Conservation (phyloP, 495 filamentous ascomycete genomes). For the Aspergillus avenaceus region DNA sequence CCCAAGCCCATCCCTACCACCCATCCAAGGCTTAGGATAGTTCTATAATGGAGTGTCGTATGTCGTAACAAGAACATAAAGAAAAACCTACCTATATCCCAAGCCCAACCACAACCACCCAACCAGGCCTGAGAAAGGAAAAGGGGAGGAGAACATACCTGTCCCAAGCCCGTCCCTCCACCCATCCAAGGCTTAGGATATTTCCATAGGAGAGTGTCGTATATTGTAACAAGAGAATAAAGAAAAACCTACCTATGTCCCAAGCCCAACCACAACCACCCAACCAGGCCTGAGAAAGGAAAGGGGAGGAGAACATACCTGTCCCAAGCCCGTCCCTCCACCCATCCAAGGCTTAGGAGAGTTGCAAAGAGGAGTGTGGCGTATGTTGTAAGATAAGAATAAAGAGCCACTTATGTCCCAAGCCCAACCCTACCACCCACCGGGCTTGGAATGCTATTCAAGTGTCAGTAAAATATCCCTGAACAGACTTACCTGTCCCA, state of each 20-base stretch:
- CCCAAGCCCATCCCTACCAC: conserved; percentile 7
- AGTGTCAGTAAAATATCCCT: no score
- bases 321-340: conserved; percentile 2
- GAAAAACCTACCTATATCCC: no score
- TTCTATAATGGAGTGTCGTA: background rate
- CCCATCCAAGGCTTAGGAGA: background rate
- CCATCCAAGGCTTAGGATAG: background rate
- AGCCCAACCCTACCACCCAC: no score
- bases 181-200: background rate
- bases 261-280: conserved; percentile 1
- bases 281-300: background rate
- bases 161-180: conserved; percentile 4
- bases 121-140: background rate
- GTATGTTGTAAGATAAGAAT: no score
- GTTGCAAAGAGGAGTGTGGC: background rate
- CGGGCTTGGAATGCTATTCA: no score
- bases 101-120: background rate
- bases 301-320: background rate
- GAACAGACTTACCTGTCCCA: no score
- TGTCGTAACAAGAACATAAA: no score
- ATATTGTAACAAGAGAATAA: no score
- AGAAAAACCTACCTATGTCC: background rate
- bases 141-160: background rate
- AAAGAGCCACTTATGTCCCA: no score
- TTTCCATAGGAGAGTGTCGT: background rate